Evolutionary conservation across 352 stramenopile genomes (phyloP).

Genomic region (Pelagophyceae sp.): DNA sequence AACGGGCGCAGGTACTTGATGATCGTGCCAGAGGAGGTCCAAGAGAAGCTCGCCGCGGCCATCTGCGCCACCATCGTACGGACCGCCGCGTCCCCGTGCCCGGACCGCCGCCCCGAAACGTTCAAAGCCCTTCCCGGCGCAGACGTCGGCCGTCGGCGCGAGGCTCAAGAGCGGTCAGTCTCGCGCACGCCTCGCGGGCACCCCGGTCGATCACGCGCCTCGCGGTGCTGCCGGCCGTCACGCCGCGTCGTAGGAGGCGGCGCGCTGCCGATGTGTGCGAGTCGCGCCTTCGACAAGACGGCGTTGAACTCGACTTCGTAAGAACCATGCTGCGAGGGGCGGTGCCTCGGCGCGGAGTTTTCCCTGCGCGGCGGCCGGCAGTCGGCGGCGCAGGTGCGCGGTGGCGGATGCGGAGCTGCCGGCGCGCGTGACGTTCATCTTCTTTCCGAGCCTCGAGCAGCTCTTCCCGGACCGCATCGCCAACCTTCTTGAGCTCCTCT

Average conservation of each 20-base stretch:
- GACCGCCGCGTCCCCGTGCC: too few relatives aligned
- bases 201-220: too few relatives aligned
- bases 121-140: too few relatives aligned
- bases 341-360: background rate
- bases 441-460: background rate
- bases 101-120: too few relatives aligned
- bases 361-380: background rate
- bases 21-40: background rate
- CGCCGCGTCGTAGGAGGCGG: too few relatives aligned
- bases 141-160: too few relatives aligned
- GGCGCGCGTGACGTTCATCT: slow-evolving; percentile 6
- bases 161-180: too few relatives aligned
- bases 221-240: too few relatives aligned
- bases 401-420: background rate
- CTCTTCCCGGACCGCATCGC: background rate
- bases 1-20: background rate
- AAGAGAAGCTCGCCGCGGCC: background rate
- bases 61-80: background rate
- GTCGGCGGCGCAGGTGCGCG: background rate
- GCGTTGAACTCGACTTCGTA: too few relatives aligned
- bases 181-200: too few relatives aligned
- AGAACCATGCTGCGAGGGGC: background rate
- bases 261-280: too few relatives aligned
- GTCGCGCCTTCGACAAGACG: too few relatives aligned
- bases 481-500: background rate